Evolutionary conservation across 1,284 basidiomycete species (phyloP), one percentile per base, ranked within the genome.

Genomic region (Psilocybe mexicana): DNA sequence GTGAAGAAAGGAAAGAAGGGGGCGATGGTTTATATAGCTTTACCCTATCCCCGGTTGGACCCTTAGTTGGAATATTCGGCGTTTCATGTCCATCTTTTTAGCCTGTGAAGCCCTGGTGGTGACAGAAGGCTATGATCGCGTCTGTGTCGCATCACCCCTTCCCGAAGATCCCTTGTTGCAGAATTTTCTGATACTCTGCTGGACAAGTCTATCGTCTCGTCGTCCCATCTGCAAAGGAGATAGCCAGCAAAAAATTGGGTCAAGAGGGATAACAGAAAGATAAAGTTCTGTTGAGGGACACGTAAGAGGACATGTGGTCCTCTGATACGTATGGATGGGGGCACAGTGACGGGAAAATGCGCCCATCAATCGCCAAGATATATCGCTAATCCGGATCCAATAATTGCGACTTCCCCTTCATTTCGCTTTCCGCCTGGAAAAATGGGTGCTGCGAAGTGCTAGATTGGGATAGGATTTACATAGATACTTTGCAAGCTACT

Each of bases 1-100:
- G 60, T 54, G 61, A 48, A 63, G 59, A 35, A 28, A n/a, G 6
- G 14, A 25, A 8, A 49, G 42, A 30, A 18, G 26, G 30, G 46
- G 25, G 23, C 18, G 35, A 42, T 24, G 57, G 52, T 44, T 51
- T 58, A 46, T 50, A 58, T 58, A 58, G 40, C 5, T 2, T 28
- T 4, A 6, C 30, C 12, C 25, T 40, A 47, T 36, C 56, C 56
- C 50, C 51, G 35, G 35, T 24, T 48, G 18, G 46, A 6, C 3
- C 46, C 6, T 48, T 12, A 48, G 18, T 48, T 48, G 46, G 33
- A 48, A 35, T 30, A 6, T n/a, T 35, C 46, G 46, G 46, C 35
- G 46, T 48, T 48, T 48, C 46, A 48, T 28, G 28, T 4, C 30
- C n/a, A 48, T 28, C 46, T 3, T 14, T 36, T 36, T 6, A 36